A percentile compares a stretch with the other conserved stretches of the same genome.
phyloP scores from a whole-genome alignment of 495 filamentous ascomycete species.

The Podospora pseudopauciseta region DNA sequence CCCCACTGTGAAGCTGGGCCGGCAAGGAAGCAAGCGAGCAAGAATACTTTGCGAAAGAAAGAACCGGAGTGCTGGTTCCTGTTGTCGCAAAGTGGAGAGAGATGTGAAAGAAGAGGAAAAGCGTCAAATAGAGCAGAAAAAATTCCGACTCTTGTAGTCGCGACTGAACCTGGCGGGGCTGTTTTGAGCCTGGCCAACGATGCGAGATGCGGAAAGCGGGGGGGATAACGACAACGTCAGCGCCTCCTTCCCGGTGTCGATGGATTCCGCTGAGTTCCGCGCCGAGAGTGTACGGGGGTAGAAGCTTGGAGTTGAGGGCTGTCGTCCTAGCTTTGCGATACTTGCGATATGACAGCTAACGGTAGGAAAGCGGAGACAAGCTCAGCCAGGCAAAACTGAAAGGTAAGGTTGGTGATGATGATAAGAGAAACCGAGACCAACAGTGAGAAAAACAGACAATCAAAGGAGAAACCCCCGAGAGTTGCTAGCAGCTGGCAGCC shows the following conservation, averaged over 20 bases:
- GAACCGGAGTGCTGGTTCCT: not conserved
- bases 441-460: constrained; percentile 20
- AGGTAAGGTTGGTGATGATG: not conserved
- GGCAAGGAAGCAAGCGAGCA: not conserved
- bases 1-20: constrained; percentile 10
- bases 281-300: not conserved
- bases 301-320: not conserved
- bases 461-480: constrained; percentile 46
- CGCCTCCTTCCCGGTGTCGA: not conserved
- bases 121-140: not conserved
- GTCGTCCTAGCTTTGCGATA: not conserved
- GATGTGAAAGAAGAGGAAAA: not conserved
- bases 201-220: not conserved
- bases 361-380: not conserved
- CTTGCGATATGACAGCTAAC: not conserved
- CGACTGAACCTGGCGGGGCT: not conserved
- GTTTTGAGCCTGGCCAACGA: not conserved
- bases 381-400: not conserved
- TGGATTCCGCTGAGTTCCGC: not conserved
- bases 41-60: not conserved
- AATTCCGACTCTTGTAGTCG: not conserved
- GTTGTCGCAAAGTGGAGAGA: not conserved
- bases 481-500: constrained; percentile 41
- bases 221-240: not conserved
- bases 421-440: constrained; percentile 15